These are phyloP conservation scores for Monilinia fructicola DNA, from an alignment of 2,329 filamentous ascomycete genomes.

Conservation along the genomic window DNA sequence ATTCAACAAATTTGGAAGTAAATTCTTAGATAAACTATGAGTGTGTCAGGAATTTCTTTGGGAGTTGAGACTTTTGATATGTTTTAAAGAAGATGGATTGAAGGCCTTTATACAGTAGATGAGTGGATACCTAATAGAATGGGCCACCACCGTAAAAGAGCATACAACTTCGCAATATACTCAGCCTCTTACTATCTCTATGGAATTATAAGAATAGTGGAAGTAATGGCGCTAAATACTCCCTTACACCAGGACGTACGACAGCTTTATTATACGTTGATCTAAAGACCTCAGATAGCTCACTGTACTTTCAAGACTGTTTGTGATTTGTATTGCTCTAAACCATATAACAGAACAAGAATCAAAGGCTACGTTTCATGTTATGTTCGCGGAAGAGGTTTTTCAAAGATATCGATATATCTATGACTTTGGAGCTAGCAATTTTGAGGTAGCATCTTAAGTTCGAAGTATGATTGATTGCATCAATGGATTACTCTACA, in stretches of 20 bases:
- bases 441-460: no score
- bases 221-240: background rate
- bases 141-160: background rate
- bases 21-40: background rate
- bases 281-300: no score
- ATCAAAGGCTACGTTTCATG: no score
- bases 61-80: background rate
- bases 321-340: background rate
- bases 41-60: background rate
- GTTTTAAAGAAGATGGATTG: background rate
- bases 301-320: background rate
- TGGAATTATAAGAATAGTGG: background rate
- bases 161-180: background rate
- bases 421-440: no score
- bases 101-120: background rate
- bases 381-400: no score
- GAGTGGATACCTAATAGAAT: background rate
- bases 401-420: no score
- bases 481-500: no score
- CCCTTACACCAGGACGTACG: background rate
- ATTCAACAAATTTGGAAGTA: background rate
- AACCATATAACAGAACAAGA: no score
- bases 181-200: background rate
- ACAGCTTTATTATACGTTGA: background rate
- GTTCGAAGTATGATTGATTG: no score